These are phyloP conservation scores for Ajuga reptans DNA, from an alignment of 305 asterid genomes.

Conservation along the genomic window DNA sequence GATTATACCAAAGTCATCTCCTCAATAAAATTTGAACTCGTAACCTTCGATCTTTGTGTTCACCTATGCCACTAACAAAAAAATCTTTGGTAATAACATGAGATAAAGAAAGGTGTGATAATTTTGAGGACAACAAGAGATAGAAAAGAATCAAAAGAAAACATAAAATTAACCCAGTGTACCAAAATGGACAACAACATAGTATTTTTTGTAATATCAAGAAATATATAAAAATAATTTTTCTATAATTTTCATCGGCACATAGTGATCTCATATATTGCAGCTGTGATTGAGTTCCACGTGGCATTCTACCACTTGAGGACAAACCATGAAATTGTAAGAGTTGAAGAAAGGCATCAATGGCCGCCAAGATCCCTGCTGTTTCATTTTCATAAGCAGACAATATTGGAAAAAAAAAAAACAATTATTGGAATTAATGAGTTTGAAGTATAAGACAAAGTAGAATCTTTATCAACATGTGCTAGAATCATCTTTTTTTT, in stretches of 20 bases:
- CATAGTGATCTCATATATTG: neutral
- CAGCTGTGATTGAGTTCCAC: slow-evolving; percentile 5
- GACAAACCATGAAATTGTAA: slow-evolving; percentile 12
- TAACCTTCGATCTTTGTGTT: too few species aligned
- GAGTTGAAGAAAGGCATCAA: slow-evolving; percentile 33
- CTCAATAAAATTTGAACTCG: too few species aligned
- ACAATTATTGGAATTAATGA: neutral
- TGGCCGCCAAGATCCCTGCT: slow-evolving; percentile 39
- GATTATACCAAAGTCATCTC: too few species aligned
- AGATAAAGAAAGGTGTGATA: too few species aligned
- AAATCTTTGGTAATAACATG: too few species aligned
- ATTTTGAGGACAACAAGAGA: neutral
- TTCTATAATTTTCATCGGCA: slow-evolving; percentile 12
- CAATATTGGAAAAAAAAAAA: slow-evolving; percentile 10
- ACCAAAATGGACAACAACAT: slow-evolving; percentile 3
- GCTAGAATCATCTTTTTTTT: too few species aligned
- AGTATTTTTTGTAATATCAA: slow-evolving; percentile 4
- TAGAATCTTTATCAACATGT: slow-evolving; percentile 25
- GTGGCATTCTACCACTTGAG: slow-evolving; percentile 8
- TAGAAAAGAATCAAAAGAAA: neutral
- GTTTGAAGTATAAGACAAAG: slow-evolving; percentile 19
- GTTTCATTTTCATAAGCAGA: slow-evolving; percentile 18
- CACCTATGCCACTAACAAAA: too few species aligned
- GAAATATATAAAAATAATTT: neutral
- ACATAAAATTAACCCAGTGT: neutral